phyloP scores from a whole-genome alignment of 192 early-diverging fungal genomes.

The Martensiomyces pterosporus region DNA sequence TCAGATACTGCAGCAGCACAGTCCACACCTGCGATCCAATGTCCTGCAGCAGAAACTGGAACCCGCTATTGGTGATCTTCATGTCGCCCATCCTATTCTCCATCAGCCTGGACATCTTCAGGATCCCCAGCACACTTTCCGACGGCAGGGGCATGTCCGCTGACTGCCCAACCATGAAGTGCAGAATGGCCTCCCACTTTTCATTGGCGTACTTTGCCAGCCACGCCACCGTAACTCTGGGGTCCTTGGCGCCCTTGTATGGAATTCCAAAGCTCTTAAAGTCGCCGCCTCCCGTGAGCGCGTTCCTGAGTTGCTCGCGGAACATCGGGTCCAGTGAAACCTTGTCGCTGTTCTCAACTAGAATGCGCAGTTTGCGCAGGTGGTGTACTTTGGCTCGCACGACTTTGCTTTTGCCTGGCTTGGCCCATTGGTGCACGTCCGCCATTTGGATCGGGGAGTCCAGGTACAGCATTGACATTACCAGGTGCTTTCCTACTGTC shows the following conservation, averaged over 20 bases:
- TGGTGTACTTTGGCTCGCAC: conserved; percentile 64
- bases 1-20: conserved; percentile 88
- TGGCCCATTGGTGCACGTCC: conserved; percentile 67
- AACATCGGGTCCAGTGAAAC: conserved; percentile 66
- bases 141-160: conserved; percentile 57
- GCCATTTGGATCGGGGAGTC: conserved; percentile 54
- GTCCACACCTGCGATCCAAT: conserved; percentile 94
- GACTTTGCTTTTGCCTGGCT: conserved; percentile 39
- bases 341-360: conserved; percentile 51
- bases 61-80: conserved; percentile 91
- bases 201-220: conserved; percentile 77
- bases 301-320: conserved; percentile 63
- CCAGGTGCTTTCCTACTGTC: conserved; percentile 79
- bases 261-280: conserved; percentile 84
- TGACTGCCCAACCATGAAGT: conserved; percentile 88
- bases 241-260: conserved; percentile 54
- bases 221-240: conserved; percentile 63
- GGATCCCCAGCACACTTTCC: conserved; percentile 64
- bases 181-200: conserved; percentile 88
- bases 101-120: conserved; percentile 78
- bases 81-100: conserved; percentile 38
- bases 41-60: conserved; percentile 95
- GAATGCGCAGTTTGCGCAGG: conserved; percentile 68
- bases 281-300: conserved; percentile 74
- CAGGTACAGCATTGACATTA: conserved; percentile 84